Base-by-base conservation (phyloP, 208 protist genomes). In the Leishmania major region DNA sequence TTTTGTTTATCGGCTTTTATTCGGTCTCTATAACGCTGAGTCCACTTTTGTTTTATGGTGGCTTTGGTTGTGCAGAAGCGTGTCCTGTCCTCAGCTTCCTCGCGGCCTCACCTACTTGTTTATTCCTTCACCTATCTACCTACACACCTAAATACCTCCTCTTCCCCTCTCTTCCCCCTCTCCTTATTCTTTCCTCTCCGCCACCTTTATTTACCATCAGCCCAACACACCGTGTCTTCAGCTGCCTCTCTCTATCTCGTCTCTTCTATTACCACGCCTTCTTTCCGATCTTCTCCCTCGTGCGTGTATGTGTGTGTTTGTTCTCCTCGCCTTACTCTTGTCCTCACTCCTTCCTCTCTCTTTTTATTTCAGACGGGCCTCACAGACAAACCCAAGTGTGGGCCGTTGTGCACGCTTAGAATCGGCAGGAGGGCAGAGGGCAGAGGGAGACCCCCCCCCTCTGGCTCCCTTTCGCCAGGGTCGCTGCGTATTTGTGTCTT, bases 341-440 rank as follows among this genome's bases (percentile, higher is more conserved):
- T 40, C 37, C 40, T 37, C 40, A 22, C 59, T 11, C 59, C 31
- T 25, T 22, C 35, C n/a, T 53, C 51, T 43, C 51, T 72, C 19
- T 70, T 53, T 53, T 74, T 74, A 17, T n/a, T 51, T 53, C 28
- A 75, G 28, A 81, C 53, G 45, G 28, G 43, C 45, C 64, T 73
- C 69, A 51, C 28, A 31, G 45, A 10, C 43, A 49, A 73, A 4
- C 40, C 10, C 11, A 51, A 51, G 69, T 25, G 69, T 31, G 40
- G 40, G n/a, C 11, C 7, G 22, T 51, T 0, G 25, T 43, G 69
- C 69, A 53, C 43, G 25, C 69, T 73, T 43, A 51, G 43, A 25
- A 19, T 43, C 10, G 37, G 22, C 69, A 22, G 66, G 31, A 28
- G 47, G 35, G 66, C 45, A 47, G 35, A 13, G 28, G 2, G 31